phyloP scores from a whole-genome alignment of 306 rosid species.

The Quercus cerris region DNA sequence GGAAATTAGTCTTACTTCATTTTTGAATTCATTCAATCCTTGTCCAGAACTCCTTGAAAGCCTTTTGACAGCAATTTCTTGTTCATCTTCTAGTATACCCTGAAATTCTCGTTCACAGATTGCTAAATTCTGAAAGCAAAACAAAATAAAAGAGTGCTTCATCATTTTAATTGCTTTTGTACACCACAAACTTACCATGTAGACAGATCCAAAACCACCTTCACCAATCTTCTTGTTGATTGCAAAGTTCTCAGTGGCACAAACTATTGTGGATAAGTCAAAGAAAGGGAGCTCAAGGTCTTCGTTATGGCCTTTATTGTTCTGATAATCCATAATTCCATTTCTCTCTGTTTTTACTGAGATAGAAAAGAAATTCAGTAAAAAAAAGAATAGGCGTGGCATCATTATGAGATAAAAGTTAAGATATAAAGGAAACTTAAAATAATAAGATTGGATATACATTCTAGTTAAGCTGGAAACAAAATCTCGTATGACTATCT shows the following conservation, averaged over 20 bases:
- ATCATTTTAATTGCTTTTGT: not conserved
- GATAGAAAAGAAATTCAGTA: not conserved
- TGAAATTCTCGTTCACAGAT: not conserved
- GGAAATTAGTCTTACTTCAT: constrained; percentile 54
- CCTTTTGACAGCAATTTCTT: constrained; percentile 63
- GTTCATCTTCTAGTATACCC: constrained; percentile 50
- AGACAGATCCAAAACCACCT: constrained; percentile 69
- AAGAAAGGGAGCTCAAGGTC: constrained; percentile 48
- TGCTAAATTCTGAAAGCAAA: too few species aligned
- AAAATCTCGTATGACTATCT: too few species aligned
- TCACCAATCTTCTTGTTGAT: constrained; percentile 39
- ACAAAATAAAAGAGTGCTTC: too few species aligned
- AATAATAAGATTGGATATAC: not conserved
- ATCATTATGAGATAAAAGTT: not conserved
- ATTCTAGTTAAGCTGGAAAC: not conserved
- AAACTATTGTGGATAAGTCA: constrained; percentile 25
- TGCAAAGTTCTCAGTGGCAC: constrained; percentile 49
- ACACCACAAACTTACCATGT: constrained; percentile 20
- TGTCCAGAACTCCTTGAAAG: constrained; percentile 52
- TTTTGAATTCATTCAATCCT: constrained; percentile 54
- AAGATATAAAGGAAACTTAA: not conserved
- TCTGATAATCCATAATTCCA: not conserved
- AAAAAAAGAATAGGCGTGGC: not conserved
- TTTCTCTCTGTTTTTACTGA: not conserved
- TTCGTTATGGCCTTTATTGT: constrained; percentile 8